Evolutionary conservation across 2,329 filamentous ascomycete genomes (phyloP), one percentile per base, ranked within the genome.

Genomic region (Diaporthe vaccinii): DNA sequence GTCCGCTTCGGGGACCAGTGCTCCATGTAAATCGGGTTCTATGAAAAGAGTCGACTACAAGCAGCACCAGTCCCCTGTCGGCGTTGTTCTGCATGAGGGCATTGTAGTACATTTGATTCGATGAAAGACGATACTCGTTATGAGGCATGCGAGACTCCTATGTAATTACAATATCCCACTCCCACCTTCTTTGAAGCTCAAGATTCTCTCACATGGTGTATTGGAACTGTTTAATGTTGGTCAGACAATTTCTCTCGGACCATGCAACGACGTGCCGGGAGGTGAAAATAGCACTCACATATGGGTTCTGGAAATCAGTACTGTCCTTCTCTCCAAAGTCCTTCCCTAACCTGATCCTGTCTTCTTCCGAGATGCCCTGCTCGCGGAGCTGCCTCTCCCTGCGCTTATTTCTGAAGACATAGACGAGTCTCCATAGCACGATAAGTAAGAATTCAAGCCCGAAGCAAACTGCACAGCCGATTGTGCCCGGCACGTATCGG

Each of bases 401-500:
- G 14, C 80, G 80, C 59, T 79, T 80, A 75, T 88, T 88, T 36
- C 86, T 80, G 77, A 82, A 80, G 28, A 85, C 82, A 57, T 87
- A 84, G 9, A 85, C 82, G 0, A 82, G 17, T 9, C 85, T 80
- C 86, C 86, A 87, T 1, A 76, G 51, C 14, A 82, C 68, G 2
- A 88, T 82, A 0, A 86, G 78, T 7, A 85, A 36, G 58, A 84
- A 83, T 72, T 85, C 78, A 0, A 85, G 78, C 2, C 78, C 84
- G 74, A 84, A 85, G 76, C 85, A 85, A 4, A 84, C 76, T 1
- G 84, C 82, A 46, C 85, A 86, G 3, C 79, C 83, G 17, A 79
- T 79, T 0, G 85, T 87, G 5, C 86, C 86, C 0, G 84, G 83
- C 6, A 86, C 81, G 75, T 88, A 87, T 49, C 84, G 82, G 0